Conservation (phyloP, 148 eudicot species). For the Salicornia ramosissima region DNA sequence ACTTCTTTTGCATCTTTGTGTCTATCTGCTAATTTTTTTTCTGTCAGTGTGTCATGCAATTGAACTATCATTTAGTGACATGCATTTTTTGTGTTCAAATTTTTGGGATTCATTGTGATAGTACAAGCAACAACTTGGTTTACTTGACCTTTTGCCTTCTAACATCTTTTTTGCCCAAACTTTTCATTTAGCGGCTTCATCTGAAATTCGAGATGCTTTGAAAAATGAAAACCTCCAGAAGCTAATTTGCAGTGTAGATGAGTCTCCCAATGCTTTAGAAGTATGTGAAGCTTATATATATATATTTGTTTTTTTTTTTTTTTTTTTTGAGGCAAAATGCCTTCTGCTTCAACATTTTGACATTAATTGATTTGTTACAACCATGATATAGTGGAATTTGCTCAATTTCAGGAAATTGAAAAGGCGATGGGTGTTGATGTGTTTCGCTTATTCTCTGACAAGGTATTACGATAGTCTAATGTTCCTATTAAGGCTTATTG, state of each 20-base stretch:
- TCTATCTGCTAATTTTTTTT: background rate
- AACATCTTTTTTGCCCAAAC: background rate
- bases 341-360: background rate
- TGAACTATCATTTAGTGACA: background rate
- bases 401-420: slow-evolving; percentile 49
- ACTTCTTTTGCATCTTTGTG: background rate
- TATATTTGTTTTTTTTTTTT: too few relatives aligned
- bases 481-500: background rate
- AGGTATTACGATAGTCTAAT: slow-evolving; percentile 35
- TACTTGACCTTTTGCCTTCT: background rate
- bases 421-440: slow-evolving; percentile 59
- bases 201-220: slow-evolving; percentile 61
- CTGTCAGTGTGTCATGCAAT: background rate
- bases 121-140: too few relatives aligned
- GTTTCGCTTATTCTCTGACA: slow-evolving; percentile 56
- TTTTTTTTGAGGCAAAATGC: background rate
- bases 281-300: slow-evolving; percentile 41
- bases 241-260: slow-evolving; percentile 46
- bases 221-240: slow-evolving; percentile 58
- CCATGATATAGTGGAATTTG: background rate
- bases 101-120: too few relatives aligned
- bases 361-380: background rate
- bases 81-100: background rate
- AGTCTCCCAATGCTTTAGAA: slow-evolving; percentile 46
- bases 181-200: slow-evolving; percentile 53